A percentile compares a stretch with the other conserved stretches of the same genome.
phyloP scores from a whole-genome alignment of 495 filamentous ascomycete genomes.

The Hapsidospora chrysogenum region DNA sequence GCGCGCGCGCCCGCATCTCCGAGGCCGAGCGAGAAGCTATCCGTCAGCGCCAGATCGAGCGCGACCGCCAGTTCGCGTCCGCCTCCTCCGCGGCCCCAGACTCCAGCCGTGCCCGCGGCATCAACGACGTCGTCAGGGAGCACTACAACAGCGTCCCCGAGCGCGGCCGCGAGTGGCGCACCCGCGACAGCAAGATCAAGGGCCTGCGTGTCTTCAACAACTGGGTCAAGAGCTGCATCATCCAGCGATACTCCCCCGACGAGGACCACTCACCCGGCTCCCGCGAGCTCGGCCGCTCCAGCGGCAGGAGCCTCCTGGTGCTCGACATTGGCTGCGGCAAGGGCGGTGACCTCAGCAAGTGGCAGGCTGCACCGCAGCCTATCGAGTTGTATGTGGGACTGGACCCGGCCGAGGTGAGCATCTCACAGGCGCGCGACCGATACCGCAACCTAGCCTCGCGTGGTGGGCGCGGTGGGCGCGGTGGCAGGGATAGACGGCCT shows the following conservation, averaged over 20 bases:
- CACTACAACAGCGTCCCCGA: conserved; percentile 96
- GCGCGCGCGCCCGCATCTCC: conserved; percentile 60
- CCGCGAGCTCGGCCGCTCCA: conserved; percentile 32
- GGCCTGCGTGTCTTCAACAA: conserved; percentile 92
- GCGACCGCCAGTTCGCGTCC: conserved; percentile 41
- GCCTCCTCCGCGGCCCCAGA: conserved; percentile 22
- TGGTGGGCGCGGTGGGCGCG: conserved; percentile 39
- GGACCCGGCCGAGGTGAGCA: conserved; percentile 81
- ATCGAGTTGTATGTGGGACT: conserved; percentile 83
- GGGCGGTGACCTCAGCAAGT: conserved; percentile 88
- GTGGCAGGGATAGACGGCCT: conserved; percentile 26
- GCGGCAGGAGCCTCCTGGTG: conserved; percentile 48
- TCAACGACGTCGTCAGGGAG: conserved; percentile 72
- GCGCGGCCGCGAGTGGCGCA: conserved; percentile 85
- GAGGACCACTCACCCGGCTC: conserved; percentile 44
- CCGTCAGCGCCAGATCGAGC: conserved; percentile 46
- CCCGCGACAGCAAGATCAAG: conserved; percentile 84
- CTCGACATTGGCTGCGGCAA: conserved; percentile 95
- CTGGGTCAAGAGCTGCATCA: conserved; percentile 93
- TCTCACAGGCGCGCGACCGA: conserved; percentile 74
- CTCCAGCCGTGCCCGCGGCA: conserved; percentile 20
- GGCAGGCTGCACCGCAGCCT: conserved; percentile 73
- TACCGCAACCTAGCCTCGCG: conserved; percentile 52
- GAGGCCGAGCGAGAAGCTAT: conserved; percentile 53
- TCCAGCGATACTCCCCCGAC: conserved; percentile 86